A percentile compares a stretch with the other conserved stretches of the same genome.
Evolutionary conservation across 305 asterid species (phyloP).

Genomic region (Fraxinus platypoda): DNA sequence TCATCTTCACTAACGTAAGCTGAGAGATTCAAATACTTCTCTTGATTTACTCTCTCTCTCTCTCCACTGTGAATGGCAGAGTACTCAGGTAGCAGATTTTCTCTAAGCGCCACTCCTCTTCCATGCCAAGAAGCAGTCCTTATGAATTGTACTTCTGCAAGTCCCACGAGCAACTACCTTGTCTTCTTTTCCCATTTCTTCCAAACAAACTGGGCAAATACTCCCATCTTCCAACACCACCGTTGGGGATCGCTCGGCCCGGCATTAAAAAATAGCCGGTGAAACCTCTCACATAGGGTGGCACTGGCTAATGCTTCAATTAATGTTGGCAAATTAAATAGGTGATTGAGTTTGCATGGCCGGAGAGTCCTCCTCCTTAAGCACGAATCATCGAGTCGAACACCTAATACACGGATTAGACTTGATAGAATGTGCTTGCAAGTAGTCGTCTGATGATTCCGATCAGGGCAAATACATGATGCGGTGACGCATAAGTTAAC

Average conservation of each 20-base stretch:
- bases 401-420: slow-evolving; percentile 63
- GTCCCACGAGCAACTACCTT: slow-evolving; percentile 64
- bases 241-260: background rate
- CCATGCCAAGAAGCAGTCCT: slow-evolving; percentile 82
- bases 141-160: slow-evolving; percentile 70
- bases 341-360: slow-evolving; percentile 70
- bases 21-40: slow-evolving; percentile 73
- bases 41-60: slow-evolving; percentile 28
- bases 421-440: slow-evolving; percentile 85
- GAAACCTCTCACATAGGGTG: slow-evolving; percentile 52
- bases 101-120: slow-evolving; percentile 69
- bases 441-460: slow-evolving; percentile 60
- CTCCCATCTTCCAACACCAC: slow-evolving; percentile 44
- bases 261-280: slow-evolving; percentile 38
- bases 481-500: slow-evolving; percentile 57
- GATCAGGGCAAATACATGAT: slow-evolving; percentile 89
- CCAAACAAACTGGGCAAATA: slow-evolving; percentile 80
- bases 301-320: slow-evolving; percentile 53
- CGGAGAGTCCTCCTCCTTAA: slow-evolving; percentile 62
- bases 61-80: slow-evolving; percentile 66
- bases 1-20: slow-evolving; percentile 58
- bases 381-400: slow-evolving; percentile 53
- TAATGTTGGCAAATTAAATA: slow-evolving; percentile 54
- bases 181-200: slow-evolving; percentile 65
- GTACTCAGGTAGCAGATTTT: slow-evolving; percentile 69